Conservation (phyloP, 805 yeast genomes). For the Candida ulmi region DNA sequence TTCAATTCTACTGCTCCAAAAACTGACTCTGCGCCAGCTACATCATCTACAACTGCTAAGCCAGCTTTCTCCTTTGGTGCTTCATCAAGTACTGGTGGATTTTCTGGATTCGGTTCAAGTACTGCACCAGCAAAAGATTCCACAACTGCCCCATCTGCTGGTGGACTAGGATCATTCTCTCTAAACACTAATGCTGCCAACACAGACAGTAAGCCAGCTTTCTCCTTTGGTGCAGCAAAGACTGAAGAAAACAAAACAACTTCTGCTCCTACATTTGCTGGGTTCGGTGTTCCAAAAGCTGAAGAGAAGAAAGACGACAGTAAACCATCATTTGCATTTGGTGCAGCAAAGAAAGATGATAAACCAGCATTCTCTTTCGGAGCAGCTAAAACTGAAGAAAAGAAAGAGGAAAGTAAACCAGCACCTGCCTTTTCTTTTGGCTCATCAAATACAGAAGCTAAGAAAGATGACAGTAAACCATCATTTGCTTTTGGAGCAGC, state of each 20-base stretch:
- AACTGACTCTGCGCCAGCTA: constrained; percentile 1
- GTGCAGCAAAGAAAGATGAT: constrained; percentile 4
- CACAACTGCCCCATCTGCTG: constrained; percentile 11
- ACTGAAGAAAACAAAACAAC: constrained; percentile 1
- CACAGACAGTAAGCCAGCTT: constrained; percentile 11
- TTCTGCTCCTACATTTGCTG: constrained; percentile 2
- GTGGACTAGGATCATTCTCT: no score
- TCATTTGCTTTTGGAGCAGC: constrained; percentile 21
- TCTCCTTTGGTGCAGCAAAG: constrained; percentile 12
- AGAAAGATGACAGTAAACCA: constrained; percentile 5
- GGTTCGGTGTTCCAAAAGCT: not conserved
- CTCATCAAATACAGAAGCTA: no score
- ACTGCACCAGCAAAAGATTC: constrained; percentile 5
- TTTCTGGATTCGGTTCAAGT: constrained; percentile 3
- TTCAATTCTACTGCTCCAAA: not conserved
- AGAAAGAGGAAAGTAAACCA: not conserved
- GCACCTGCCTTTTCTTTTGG: constrained; percentile 13
- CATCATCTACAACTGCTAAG: constrained; percentile 4
- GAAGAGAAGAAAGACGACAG: not conserved
- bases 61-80: constrained; percentile 21
- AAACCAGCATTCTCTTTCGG: no score
- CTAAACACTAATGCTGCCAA: no score
- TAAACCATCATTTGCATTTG: constrained; percentile 19
- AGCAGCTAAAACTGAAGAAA: no score
- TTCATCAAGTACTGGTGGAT: constrained; percentile 3